Conservation (phyloP, 192 early-diverging fungal species). For the Geranomyces variabilis region DNA sequence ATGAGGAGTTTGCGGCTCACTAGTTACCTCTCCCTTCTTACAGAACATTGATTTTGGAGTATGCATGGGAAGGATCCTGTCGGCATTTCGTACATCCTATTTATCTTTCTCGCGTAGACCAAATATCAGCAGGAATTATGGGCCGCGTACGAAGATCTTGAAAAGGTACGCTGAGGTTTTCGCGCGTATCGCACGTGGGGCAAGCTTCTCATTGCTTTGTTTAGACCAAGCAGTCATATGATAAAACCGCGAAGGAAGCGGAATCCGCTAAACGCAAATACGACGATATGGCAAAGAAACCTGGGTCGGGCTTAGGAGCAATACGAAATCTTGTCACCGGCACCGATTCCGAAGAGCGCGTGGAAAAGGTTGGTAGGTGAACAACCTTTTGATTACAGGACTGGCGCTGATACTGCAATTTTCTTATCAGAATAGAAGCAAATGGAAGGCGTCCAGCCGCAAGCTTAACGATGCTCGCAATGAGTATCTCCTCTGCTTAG, state of each 20-base stretch:
- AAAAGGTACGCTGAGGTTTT: constrained; percentile 32
- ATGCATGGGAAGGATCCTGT: background rate
- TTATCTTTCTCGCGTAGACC: constrained; percentile 8
- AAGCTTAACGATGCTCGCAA: constrained; percentile 47
- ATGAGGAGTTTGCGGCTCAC: background rate
- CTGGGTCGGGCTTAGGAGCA: constrained; percentile 48
- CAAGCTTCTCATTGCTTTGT: background rate
- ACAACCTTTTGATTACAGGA: background rate
- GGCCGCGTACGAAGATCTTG: constrained; percentile 50
- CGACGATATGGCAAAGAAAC: constrained; percentile 48
- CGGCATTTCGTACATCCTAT: background rate
- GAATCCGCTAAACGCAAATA: constrained; percentile 47
- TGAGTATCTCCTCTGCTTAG: constrained; percentile 52
- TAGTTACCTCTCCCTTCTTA: background rate
- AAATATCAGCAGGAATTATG: constrained; percentile 51
- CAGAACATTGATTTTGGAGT: constrained; percentile 40
- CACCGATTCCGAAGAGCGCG: constrained; percentile 46
- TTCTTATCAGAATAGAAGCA: constrained; percentile 16
- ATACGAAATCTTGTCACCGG: constrained; percentile 50
- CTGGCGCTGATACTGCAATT: too few relatives aligned
- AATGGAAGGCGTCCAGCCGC: constrained; percentile 43
- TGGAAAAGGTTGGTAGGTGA: constrained; percentile 34
- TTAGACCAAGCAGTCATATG: constrained; percentile 43
- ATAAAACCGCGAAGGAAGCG: constrained; percentile 50
- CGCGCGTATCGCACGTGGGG: background rate